Evolutionary conservation across 202 grass and related monocot genomes (phyloP), one percentile per base, ranked within the genome.

Genomic region (Zizania palustris): DNA sequence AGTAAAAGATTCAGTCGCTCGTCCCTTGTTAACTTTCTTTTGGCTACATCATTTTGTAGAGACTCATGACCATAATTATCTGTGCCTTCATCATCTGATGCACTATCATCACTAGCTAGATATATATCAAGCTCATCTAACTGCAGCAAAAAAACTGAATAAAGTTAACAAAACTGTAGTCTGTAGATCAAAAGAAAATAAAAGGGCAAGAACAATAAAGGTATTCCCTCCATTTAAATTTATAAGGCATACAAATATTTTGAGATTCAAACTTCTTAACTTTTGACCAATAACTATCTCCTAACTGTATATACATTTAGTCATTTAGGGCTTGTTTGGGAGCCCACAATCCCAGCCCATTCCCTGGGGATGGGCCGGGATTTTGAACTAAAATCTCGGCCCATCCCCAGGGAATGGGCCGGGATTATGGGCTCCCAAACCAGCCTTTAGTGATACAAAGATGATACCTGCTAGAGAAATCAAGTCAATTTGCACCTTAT

Each of bases 81-180:
- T 13, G 71, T 63, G 83, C 78, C 55, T 2, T 89, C 90, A 53
- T 87, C 69, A 46, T 92, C 84, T 58, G 90, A 85, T 63, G 73
- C 89, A 74, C 82, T 80, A 48, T 83, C 86, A 76, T 88, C 88
- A 77, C 81, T 86, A 20, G 88, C 84, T 81, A 97, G 83, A 82
- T 82, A 97, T 58, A 87, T 43, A 63, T 46, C 67, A 80, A 90
- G 75, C 44, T 90, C 91, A 77, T 97, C 94, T 6, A 96, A 81
- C 91, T 97, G 67, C 63, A 89, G 49, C 1, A 68, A 46, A 19
- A 73, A 62, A 60, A 35, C 7, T 22, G 0, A 57, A 67, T 1
- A 4, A 22, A 39, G 19, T 84, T 69, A 75, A 43, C 63, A 49
- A 56, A 72, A 56, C 59, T 59, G 41, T 41, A 55, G 59, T 49